Evolutionary conservation across 495 filamentous ascomycete genomes (phyloP).

Genomic region (Xylaria telfairii): DNA sequence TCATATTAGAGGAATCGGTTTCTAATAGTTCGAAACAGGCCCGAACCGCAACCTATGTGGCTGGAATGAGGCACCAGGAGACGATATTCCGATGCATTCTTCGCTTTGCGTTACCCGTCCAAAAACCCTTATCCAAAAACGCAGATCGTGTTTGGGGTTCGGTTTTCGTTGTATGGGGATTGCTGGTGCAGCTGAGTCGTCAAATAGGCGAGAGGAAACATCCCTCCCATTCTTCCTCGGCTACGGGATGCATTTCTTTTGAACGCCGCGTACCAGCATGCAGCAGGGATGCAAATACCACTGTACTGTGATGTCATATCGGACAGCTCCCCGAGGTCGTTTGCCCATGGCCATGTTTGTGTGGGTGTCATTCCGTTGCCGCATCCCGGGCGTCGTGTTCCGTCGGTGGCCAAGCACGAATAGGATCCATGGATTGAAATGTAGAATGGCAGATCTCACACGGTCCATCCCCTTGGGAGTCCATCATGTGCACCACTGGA

Average conservation of each 20-base stretch:
- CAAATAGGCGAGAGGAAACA: neutral
- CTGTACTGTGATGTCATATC: conserved; percentile 25
- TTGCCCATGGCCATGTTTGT: conserved; percentile 17
- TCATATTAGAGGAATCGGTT: conserved; percentile 28
- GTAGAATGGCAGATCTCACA: conserved; percentile 35
- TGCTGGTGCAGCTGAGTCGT: neutral
- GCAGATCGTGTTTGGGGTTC: conserved; percentile 2
- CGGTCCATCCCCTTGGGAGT: conserved; percentile 29
- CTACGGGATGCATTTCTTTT: conserved; percentile 4
- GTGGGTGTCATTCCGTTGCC: conserved; percentile 29
- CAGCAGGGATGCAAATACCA: neutral
- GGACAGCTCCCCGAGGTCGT: conserved; percentile 14
- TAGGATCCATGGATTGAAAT: conserved; percentile 26
- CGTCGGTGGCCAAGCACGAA: conserved; percentile 26
- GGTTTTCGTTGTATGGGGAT: neutral
- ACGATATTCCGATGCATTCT: conserved; percentile 38
- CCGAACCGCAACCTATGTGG: conserved; percentile 36
- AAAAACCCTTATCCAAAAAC: neutral
- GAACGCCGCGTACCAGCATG: neutral
- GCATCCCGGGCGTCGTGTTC: conserved; percentile 19
- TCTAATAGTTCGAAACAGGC: conserved; percentile 31
- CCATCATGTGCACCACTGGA: conserved; percentile 23
- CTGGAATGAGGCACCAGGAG: conserved; percentile 36
- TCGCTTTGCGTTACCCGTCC: conserved; percentile 21
- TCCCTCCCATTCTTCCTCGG: neutral